Conservation (phyloP, 2,329 filamentous ascomycete genomes). For the Exophiala aquamarina region DNA sequence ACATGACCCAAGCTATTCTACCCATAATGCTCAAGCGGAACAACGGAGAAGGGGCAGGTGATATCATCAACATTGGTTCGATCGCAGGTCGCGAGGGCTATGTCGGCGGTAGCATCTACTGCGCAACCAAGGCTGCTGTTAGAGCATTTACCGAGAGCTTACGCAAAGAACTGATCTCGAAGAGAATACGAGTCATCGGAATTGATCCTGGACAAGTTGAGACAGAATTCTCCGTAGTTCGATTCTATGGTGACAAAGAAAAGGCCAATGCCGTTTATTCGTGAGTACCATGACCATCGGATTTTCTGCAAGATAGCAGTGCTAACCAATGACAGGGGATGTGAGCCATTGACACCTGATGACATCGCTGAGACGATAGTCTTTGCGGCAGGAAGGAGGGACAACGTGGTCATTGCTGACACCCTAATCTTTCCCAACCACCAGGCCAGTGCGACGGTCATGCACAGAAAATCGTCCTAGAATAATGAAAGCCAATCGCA, state of each 20-base stretch:
- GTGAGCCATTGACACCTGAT: conserved; percentile 80
- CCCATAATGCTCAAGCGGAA: conserved; percentile 69
- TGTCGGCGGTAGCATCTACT: conserved; percentile 84
- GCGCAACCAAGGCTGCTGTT: conserved; percentile 86
- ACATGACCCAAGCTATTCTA: conserved; percentile 90
- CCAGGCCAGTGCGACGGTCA: conserved; percentile 50
- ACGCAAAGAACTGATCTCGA: conserved; percentile 78
- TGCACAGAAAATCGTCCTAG: conserved; percentile 17
- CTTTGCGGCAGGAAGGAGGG: conserved; percentile 76
- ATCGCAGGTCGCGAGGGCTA: conserved; percentile 90
- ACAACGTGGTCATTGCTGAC: conserved; percentile 90
- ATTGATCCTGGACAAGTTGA: conserved; percentile 91
- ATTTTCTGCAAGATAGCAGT: no score
- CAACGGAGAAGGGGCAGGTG: conserved; percentile 72
- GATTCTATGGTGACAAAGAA: conserved; percentile 82
- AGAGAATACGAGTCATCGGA: conserved; percentile 78
- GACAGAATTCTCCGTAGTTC: conserved; percentile 89
- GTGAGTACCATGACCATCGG: conserved; percentile 53
- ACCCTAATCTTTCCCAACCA: conserved; percentile 84
- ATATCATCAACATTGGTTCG: conserved; percentile 93
- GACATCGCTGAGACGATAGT: conserved; percentile 91
- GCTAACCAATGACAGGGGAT: conserved; percentile 65
- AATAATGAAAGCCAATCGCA: background rate
- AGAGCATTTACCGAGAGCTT: conserved; percentile 79
- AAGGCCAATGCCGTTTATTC: conserved; percentile 86